Percentiles rank a stretch among this genome's conserved stretches.
phyloP scores from a whole-genome alignment of 495 filamentous ascomycete species.

The Penicillium maclennaniae region DNA sequence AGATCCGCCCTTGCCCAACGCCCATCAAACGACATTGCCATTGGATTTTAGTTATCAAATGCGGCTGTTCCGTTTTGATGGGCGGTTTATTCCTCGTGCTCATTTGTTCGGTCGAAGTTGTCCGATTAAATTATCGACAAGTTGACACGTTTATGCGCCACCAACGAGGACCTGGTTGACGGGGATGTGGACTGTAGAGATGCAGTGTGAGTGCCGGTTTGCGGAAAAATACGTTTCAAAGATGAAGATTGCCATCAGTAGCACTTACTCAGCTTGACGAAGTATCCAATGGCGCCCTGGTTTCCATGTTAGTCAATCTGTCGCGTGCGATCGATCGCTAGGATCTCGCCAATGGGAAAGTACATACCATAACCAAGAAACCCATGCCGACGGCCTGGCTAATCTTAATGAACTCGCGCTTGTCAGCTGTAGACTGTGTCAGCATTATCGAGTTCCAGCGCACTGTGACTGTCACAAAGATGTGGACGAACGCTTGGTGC shows the following conservation, averaged over 20 bases:
- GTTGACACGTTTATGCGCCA: constrained; percentile 48
- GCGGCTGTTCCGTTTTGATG: background rate
- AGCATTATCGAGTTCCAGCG: constrained; percentile 5
- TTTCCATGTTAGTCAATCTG: constrained; percentile 12
- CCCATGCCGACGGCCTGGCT: constrained; percentile 92
- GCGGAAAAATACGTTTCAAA: background rate
- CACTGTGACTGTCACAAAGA: background rate
- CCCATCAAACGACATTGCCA: background rate
- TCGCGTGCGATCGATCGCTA: background rate
- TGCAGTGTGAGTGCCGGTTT: background rate
- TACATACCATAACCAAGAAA: constrained; percentile 76
- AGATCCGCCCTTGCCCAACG: background rate
- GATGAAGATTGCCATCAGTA: background rate
- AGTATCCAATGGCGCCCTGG: constrained; percentile 67
- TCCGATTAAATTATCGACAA: background rate
- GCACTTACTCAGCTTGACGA: constrained; percentile 84
- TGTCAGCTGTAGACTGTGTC: constrained; percentile 55
- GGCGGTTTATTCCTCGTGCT: background rate
- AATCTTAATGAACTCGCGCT: constrained; percentile 89
- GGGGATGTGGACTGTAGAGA: constrained; percentile 65
- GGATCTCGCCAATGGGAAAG: background rate
- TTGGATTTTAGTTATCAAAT: background rate
- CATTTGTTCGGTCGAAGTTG: background rate
- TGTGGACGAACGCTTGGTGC: constrained; percentile 68
- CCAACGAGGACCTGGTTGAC: constrained; percentile 81